Percentiles rank a stretch among this genome's conserved stretches.
Conservation (phyloP, 768 basidiomycete species). For the Podaxis sp. region DNA sequence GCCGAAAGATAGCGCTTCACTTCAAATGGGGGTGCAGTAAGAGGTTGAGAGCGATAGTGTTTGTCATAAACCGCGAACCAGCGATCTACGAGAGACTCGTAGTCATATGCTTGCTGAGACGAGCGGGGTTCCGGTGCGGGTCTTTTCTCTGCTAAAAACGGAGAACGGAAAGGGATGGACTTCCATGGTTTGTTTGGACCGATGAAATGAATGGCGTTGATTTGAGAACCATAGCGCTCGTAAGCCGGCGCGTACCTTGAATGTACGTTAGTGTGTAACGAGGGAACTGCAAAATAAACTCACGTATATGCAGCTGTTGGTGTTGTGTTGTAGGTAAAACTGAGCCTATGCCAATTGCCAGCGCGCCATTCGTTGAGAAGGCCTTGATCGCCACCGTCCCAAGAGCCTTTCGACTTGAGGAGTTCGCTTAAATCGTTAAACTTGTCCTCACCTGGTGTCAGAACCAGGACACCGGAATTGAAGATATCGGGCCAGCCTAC, state of each 20-base stretch:
- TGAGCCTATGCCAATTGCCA: slow-evolving; percentile 85
- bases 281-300: slow-evolving; percentile 36
- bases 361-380: slow-evolving; percentile 95
- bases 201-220: slow-evolving; percentile 90
- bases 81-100: slow-evolving; percentile 78
- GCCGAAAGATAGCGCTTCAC: slow-evolving; percentile 68
- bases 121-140: slow-evolving; percentile 26
- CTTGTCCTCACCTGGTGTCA: slow-evolving; percentile 79
- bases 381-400: slow-evolving; percentile 99
- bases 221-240: slow-evolving; percentile 85
- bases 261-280: slow-evolving; percentile 24
- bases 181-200: slow-evolving; percentile 97
- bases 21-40: slow-evolving; percentile 50
- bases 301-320: slow-evolving; percentile 96
- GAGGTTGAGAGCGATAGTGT: slow-evolving; percentile 68
- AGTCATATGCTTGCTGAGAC: slow-evolving; percentile 63
- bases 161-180: slow-evolving; percentile 66
- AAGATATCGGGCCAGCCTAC: slow-evolving; percentile 99
- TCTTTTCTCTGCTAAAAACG: slow-evolving; percentile 38
- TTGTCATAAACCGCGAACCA: slow-evolving; percentile 93
- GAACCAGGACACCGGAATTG: slow-evolving; percentile 94
- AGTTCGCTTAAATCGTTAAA: slow-evolving; percentile 74
- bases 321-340: slow-evolving; percentile 98
- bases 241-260: slow-evolving; percentile 94
- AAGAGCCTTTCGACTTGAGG: slow-evolving; percentile 77